Evolutionary conservation across 768 basidiomycete genomes (phyloP), one percentile per base, ranked within the genome.

Genomic region (Hortiboletus campestris): DNA sequence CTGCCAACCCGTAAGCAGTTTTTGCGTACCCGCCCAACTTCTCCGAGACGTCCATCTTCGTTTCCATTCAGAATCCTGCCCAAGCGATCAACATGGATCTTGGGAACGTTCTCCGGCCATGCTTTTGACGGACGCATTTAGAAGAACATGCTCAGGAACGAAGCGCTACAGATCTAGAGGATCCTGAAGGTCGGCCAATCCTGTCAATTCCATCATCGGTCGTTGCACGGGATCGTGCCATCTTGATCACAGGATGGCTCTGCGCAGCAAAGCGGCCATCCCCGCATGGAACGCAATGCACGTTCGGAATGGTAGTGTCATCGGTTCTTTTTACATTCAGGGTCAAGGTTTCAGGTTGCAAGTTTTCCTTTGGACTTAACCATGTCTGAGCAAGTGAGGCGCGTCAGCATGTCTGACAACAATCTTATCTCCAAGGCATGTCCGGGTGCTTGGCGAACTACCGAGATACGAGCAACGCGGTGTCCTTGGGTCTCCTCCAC

Each of bases 401-500:
- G 40, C 19, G 57, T 65, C 61, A 63, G 57, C 61, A 45, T 1
- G 10, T 45, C 17, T 68, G 63, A 59, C 66, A 56, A 61, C 66
- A 56, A 61, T 63, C 58, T 56, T 63, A 61, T 56, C 52, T 50
- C 46, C 48, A 51, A 54, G 34, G 44, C 25, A 46, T 54, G 31
- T 19, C 49, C 59, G 51, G 49, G 54, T 46, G 49, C 48, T 45
- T 62, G 57, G 51, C 64, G 59, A 46, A 52, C 58, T 51, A 57
- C 74, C 59, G 61, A 55, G 51, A 56, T 58, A 34, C 56, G 50
- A 66, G 51, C 50, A 61, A 59, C 58, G 48, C 59, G 69, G 65
- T 71, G 67, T 61, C 71, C 51, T 62, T 63, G 69, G 64, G 62
- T 57, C 68, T 39, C 58, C 63, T 49, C 55, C 69, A 60, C 67